Evolutionary conservation across 148 eudicot species (phyloP).

Genomic region (Talinum fruticosum): DNA sequence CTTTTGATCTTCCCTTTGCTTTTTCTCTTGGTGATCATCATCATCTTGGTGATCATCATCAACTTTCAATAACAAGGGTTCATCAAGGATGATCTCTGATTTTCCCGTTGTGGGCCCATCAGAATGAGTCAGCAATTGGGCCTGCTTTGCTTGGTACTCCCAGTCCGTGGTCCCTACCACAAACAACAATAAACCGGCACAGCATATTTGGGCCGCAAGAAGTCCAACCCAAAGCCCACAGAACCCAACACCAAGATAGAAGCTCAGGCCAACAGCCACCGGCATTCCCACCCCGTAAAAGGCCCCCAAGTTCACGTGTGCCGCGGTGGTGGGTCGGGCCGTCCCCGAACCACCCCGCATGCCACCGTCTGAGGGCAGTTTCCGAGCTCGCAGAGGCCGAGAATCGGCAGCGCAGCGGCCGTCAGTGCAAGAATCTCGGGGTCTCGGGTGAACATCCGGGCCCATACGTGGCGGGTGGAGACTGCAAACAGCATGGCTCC

Average conservation of each 20-base stretch:
- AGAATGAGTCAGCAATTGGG: conserved; percentile 52
- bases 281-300: conserved; percentile 71
- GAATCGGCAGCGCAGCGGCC: conserved; percentile 52
- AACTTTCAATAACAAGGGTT: conserved; percentile 16
- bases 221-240: conserved; percentile 75
- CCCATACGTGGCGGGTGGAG: conserved; percentile 49
- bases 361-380: conserved; percentile 79
- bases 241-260: conserved; percentile 53
- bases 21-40: conserved; percentile 18
- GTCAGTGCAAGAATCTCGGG: conserved; percentile 48
- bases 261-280: conserved; percentile 55
- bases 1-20: conserved; percentile 16
- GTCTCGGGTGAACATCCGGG: conserved; percentile 51
- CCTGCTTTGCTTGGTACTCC: conserved; percentile 58
- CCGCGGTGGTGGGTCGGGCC: conserved; percentile 65
- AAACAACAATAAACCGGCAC: conserved; percentile 72
- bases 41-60: conserved; percentile 23
- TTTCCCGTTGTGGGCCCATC: conserved; percentile 23
- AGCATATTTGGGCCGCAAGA: conserved; percentile 59
- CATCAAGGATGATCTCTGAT: background rate
- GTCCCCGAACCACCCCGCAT: conserved; percentile 75
- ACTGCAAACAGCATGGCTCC: conserved; percentile 46
- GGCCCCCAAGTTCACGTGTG: conserved; percentile 60
- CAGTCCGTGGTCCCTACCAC: conserved; percentile 84
- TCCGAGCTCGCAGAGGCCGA: conserved; percentile 79